Percentiles rank a stretch among this genome's conserved stretches.
Conservation (phyloP, 495 filamentous ascomycete genomes). For the Trichocladium antarcticum region DNA sequence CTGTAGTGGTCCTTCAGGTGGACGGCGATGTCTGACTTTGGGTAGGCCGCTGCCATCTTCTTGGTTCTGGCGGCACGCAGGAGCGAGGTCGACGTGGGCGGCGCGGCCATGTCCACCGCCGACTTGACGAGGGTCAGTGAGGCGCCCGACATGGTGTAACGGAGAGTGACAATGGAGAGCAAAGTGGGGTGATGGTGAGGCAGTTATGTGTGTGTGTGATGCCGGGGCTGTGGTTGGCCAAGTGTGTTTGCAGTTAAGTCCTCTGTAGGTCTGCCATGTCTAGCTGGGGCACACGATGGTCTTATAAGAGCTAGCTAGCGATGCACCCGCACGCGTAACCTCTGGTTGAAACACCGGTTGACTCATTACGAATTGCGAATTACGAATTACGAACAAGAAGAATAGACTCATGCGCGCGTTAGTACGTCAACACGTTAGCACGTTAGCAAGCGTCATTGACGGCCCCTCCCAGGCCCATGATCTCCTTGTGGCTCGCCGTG, state of each 20-base stretch:
- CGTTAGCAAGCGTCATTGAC: background rate
- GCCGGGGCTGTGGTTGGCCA: too few species aligned
- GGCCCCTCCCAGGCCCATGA: background rate
- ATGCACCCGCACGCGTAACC: background rate
- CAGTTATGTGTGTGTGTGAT: too few species aligned
- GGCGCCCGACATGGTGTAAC: too few species aligned
- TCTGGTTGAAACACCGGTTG: constrained; percentile 3
- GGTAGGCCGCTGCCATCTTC: constrained; percentile 7
- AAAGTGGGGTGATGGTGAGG: too few species aligned
- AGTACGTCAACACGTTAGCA: too few species aligned
- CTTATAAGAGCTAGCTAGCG: background rate
- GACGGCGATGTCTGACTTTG: constrained; percentile 32
- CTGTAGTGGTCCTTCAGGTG: constrained; percentile 36
- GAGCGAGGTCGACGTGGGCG: background rate
- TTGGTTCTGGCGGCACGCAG: background rate
- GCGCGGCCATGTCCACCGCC: background rate
- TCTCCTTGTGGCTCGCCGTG: constrained; percentile 6
- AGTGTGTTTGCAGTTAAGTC: too few species aligned
- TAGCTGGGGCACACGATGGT: background rate
- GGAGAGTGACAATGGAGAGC: too few species aligned
- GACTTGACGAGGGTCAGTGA: too few species aligned
- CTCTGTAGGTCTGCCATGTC: too few species aligned
- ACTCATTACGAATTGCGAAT: constrained; percentile 12
- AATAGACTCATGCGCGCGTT: too few species aligned
- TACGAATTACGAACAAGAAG: background rate